Evolutionary conservation across 192 early-diverging fungal species (phyloP).

Genomic region (Umbelopsis ramanniana): DNA sequence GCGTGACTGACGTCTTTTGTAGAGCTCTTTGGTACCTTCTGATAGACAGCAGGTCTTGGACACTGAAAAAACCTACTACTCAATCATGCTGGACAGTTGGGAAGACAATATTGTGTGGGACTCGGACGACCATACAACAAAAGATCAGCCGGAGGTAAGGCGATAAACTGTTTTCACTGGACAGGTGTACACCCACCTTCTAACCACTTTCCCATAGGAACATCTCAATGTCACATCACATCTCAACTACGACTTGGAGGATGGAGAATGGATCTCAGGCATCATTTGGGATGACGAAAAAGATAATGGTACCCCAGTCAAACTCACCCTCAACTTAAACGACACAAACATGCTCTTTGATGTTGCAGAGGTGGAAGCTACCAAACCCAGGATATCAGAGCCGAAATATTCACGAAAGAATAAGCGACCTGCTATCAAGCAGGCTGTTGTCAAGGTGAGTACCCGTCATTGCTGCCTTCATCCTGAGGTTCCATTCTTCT

Average conservation of each 20-base stretch:
- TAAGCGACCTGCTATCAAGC: neutral
- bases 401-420: conserved; percentile 33
- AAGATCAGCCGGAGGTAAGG: neutral
- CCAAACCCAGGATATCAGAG: conserved; percentile 36
- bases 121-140: conserved; percentile 41
- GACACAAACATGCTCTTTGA: conserved; percentile 82
- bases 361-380: conserved; percentile 51
- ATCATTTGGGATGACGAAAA: conserved; percentile 83
- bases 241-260: conserved; percentile 66
- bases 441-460: neutral
- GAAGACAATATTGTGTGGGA: conserved; percentile 85
- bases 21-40: neutral
- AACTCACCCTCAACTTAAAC: conserved; percentile 65
- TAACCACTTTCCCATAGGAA: neutral
- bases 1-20: neutral
- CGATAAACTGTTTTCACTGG: too few species aligned
- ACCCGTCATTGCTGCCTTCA: neutral
- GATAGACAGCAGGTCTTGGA: conserved; percentile 23
- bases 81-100: conserved; percentile 82
- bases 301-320: conserved; percentile 56
- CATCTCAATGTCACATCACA: conserved; percentile 22
- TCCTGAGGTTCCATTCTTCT: neutral
- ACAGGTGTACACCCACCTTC: too few species aligned
- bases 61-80: conserved; percentile 54
- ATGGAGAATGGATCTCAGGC: conserved; percentile 71